Base-by-base conservation (phyloP, 768 basidiomycete species). In the Russula sp. region DNA sequence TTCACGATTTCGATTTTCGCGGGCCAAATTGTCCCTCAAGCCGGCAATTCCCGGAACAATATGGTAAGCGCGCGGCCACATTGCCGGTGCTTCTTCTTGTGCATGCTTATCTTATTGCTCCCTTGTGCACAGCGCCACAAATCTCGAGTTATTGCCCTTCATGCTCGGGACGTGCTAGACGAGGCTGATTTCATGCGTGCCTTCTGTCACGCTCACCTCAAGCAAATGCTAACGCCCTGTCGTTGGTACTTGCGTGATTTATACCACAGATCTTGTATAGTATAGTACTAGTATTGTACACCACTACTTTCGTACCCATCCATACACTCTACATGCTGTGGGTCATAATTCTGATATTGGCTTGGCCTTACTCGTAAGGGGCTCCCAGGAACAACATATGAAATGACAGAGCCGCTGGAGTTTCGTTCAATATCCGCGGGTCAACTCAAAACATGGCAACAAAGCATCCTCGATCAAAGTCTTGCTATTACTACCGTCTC, bases 31-130 rank as follows among this genome's bases (percentile, higher is more conserved):
- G 25, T 45, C 32, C 25, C 42, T 7, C n/a, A 14, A 63, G 62
- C 13, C 62, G 62, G 57, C 62, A 63, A 59, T 63, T 63, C 25
- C 62, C 62, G 35, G 62, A 63, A 38, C 62, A 63, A 49, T 63
- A 63, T 38, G 62, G 62, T 63, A n/a, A n/a, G n/a, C n/a, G n/a
- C 38, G 61, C 7, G 11, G 8, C 0, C 14, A 46, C 18, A 16
- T 32, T 4, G 4, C n/a, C 11, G 14, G 32, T 34, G 18, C 14
- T 18, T 22, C 14, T 11, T 7, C n/a, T n/a, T n/a, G n/a, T n/a
- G 8, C 13, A 34, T 25, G 34, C 13, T 38, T 18, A 35, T 58
- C 57, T 63, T n/a, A 63, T 36, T 47, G 9, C 38, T 11, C 20
- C 20, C 38, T 16, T 59, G 9, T 18, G n/a, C n/a, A n/a, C n/a